These are phyloP conservation scores for Antitrichia curtipendula DNA, from an alignment of 225 moss, liverwort and hornwort genomes.

Conservation along the genomic window DNA sequence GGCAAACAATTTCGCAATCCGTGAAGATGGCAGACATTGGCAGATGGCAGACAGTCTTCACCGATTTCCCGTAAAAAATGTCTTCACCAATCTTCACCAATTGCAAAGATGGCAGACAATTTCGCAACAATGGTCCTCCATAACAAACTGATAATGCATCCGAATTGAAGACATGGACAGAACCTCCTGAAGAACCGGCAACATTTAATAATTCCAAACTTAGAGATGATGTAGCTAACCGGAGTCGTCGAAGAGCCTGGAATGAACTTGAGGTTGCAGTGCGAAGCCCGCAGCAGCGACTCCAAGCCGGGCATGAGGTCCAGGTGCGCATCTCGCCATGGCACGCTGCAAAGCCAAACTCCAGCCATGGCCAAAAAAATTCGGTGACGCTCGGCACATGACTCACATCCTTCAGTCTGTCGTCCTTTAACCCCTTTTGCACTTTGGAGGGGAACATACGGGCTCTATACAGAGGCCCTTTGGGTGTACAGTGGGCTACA, in stretches of 20 bases:
- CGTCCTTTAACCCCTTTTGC: not conserved
- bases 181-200: not conserved
- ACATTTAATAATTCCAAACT: not conserved
- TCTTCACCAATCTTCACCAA: not conserved
- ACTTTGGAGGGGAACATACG: too few relatives aligned
- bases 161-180: not conserved
- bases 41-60: too few relatives aligned
- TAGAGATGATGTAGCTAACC: not conserved
- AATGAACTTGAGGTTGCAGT: conserved; percentile 28
- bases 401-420: not conserved
- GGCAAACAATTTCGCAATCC: too few relatives aligned
- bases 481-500: too few relatives aligned
- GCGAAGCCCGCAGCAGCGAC: conserved; percentile 6
- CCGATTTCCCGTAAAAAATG: too few relatives aligned
- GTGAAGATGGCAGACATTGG: too few relatives aligned
- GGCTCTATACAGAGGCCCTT: too few relatives aligned
- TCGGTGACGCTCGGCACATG: not conserved
- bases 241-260: conserved; percentile 19
- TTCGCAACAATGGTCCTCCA: not conserved
- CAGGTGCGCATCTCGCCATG: conserved; percentile 24
- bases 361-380: conserved; percentile 6
- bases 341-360: conserved; percentile 20
- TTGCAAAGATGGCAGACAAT: not conserved
- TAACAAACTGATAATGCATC: not conserved
- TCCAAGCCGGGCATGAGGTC: conserved; percentile 15